Evolutionary conservation across 2,329 filamentous ascomycete genomes (phyloP).

Genomic region (Thyridium curvatum): DNA sequence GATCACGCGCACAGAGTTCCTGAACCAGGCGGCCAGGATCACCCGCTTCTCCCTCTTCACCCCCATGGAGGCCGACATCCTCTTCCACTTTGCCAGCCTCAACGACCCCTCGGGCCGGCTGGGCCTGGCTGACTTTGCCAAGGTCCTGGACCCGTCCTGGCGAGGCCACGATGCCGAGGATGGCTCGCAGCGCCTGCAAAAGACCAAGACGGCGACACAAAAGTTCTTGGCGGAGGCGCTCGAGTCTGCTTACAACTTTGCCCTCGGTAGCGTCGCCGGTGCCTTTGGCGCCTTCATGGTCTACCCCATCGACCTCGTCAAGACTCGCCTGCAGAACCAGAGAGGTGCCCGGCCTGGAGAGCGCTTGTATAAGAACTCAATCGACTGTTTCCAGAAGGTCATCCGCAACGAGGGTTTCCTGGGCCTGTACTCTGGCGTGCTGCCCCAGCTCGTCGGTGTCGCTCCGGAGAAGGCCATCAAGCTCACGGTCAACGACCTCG

Average conservation of each 20-base stretch:
- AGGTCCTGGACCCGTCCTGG: slow-evolving; percentile 93
- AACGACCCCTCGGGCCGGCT: slow-evolving; percentile 85
- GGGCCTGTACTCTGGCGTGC: slow-evolving; percentile 88
- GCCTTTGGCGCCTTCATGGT: slow-evolving; percentile 99
- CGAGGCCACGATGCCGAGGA: slow-evolving; percentile 52
- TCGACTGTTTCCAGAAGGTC: slow-evolving; percentile 93
- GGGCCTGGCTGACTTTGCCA: slow-evolving; percentile 78
- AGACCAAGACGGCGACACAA: slow-evolving; percentile 47
- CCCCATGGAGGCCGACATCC: slow-evolving; percentile 96
- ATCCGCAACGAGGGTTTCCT: slow-evolving; percentile 84
- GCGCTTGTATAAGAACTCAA: slow-evolving; percentile 90
- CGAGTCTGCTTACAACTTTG: slow-evolving; percentile 86
- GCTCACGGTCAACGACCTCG: slow-evolving; percentile 93
- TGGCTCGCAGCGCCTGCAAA: slow-evolving; percentile 24
- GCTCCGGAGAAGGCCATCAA: slow-evolving; percentile 99
- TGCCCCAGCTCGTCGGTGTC: slow-evolving; percentile 93
- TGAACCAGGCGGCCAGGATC: slow-evolving; percentile 86
- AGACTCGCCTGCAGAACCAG: slow-evolving; percentile 98
- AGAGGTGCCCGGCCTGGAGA: slow-evolving; percentile 76
- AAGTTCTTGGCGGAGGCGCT: slow-evolving; percentile 57
- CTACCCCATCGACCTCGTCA: slow-evolving; percentile 97
- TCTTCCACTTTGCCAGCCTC: slow-evolving; percentile 95
- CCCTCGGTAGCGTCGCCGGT: slow-evolving; percentile 80
- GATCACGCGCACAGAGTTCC: slow-evolving; percentile 89
- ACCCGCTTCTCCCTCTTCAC: slow-evolving; percentile 95